Evolutionary conservation across 106 monocot genomes (phyloP).

Genomic region (Alisma plantagoaquatica): DNA sequence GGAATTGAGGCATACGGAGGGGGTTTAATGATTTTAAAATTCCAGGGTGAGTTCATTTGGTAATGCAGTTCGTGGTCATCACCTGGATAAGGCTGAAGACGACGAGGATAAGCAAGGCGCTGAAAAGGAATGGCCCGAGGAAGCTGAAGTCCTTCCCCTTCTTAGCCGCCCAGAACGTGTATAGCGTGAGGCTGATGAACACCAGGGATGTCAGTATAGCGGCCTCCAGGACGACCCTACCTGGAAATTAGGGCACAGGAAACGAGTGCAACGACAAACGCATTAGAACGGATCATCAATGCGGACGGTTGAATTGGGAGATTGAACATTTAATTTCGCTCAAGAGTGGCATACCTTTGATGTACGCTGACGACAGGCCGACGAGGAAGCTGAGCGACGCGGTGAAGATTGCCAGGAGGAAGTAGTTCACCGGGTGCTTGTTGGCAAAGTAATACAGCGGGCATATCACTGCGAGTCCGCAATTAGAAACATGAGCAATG

Average conservation of each 20-base stretch:
- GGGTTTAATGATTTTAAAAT: background rate
- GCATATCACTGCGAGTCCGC: slow-evolving; percentile 42
- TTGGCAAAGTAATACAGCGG: slow-evolving; percentile 65
- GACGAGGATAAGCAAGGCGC: slow-evolving; percentile 19
- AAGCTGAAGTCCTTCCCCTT: slow-evolving; percentile 40
- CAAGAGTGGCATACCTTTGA: slow-evolving; percentile 35
- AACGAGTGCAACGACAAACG: background rate
- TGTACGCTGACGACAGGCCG: slow-evolving; percentile 69
- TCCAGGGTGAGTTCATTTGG: background rate
- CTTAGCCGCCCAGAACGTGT: too few relatives aligned
- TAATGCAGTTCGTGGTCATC: too few relatives aligned
- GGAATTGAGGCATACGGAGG: background rate
- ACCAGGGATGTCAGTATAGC: slow-evolving; percentile 30
- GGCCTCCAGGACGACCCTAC: slow-evolving; percentile 27
- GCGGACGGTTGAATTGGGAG: background rate
- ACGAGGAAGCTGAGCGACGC: slow-evolving; percentile 53
- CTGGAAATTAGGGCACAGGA: slow-evolving; percentile 15
- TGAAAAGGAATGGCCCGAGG: slow-evolving; percentile 34
- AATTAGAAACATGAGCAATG: too few relatives aligned
- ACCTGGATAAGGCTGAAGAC: slow-evolving; percentile 33
- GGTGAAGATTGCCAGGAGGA: slow-evolving; percentile 67
- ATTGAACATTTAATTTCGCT: background rate
- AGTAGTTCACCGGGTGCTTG: slow-evolving; percentile 49
- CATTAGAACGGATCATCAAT: background rate
- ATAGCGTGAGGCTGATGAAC: slow-evolving; percentile 30